Evolutionary conservation across 371 early-diverging fungal species (phyloP).

Genomic region (Syncephalastrum racemosum): DNA sequence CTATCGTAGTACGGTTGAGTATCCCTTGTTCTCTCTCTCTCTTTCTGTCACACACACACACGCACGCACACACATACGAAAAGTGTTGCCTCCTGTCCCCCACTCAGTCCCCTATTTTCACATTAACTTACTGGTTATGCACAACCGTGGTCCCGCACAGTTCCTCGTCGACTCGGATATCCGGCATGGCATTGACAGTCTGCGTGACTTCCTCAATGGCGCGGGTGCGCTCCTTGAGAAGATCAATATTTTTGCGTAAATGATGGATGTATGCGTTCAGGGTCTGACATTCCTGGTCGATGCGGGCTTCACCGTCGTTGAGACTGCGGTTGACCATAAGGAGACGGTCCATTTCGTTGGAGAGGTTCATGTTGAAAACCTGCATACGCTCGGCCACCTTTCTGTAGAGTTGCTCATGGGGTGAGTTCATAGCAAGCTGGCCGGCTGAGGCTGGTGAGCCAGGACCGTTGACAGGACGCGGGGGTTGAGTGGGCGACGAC

Average conservation of each 20-base stretch:
- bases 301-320: conserved; percentile 63
- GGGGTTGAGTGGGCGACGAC: conserved; percentile 9
- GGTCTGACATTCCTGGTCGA: conserved; percentile 56
- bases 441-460: conserved; percentile 2
- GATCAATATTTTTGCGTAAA: conserved; percentile 57
- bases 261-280: conserved; percentile 53
- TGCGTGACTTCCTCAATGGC: conserved; percentile 57
- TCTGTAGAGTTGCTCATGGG: conserved; percentile 36
- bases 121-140: conserved; percentile 70
- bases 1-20: conserved; percentile 27
- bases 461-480: neutral
- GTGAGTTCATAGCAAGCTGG: neutral
- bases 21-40: neutral
- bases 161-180: conserved; percentile 67
- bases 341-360: conserved; percentile 57
- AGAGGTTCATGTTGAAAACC: conserved; percentile 44
- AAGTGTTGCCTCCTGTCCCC: too few species aligned
- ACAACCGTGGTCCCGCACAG: conserved; percentile 69
- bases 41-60: neutral
- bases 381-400: conserved; percentile 42
- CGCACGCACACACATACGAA: too few species aligned
- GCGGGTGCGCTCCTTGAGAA: conserved; percentile 55
- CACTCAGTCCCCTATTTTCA: too few species aligned
- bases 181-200: conserved; percentile 56
- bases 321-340: conserved; percentile 59